These are phyloP conservation scores for Alternaria atra DNA, from an alignment of 2,329 filamentous ascomycete genomes.

Conservation along the genomic window DNA sequence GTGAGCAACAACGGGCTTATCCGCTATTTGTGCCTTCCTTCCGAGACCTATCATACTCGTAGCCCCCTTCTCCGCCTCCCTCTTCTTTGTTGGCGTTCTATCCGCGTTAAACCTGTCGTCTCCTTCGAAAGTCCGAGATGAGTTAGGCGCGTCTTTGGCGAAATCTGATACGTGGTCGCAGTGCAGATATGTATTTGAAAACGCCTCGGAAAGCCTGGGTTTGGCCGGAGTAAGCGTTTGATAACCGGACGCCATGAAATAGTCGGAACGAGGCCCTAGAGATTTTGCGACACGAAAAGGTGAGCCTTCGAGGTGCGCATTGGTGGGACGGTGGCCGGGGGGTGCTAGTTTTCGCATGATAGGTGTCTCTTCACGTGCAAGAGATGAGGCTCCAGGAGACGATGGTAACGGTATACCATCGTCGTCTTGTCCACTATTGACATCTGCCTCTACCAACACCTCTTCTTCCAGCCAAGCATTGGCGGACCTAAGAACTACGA, in stretches of 20 bases:
- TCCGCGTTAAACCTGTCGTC: neutral
- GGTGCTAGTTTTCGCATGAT: constrained; percentile 4
- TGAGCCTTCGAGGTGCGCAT: neutral
- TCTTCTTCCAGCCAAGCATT: neutral
- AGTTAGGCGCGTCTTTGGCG: neutral
- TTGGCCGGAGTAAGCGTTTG: neutral
- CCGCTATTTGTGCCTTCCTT: neutral
- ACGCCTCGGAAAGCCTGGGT: neutral
- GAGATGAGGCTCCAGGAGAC: neutral
- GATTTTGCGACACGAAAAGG: neutral
- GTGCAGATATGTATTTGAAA: neutral
- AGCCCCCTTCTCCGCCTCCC: neutral
- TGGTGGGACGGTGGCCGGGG: neutral
- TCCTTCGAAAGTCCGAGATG: neutral
- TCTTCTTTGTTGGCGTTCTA: neutral
- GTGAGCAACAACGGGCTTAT: neutral
- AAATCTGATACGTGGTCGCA: neutral
- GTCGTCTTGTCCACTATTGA: neutral
- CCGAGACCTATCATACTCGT: neutral
- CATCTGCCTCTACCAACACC: neutral
- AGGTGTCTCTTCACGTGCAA: neutral
- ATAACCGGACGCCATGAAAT: neutral
- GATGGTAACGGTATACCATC: too few relatives aligned
- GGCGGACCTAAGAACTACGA: too few relatives aligned
- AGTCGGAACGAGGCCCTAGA: neutral